Evolutionary conservation across 2,329 filamentous ascomycete species (phyloP).

Genomic region (Neopestalotiopsis clavispora): DNA sequence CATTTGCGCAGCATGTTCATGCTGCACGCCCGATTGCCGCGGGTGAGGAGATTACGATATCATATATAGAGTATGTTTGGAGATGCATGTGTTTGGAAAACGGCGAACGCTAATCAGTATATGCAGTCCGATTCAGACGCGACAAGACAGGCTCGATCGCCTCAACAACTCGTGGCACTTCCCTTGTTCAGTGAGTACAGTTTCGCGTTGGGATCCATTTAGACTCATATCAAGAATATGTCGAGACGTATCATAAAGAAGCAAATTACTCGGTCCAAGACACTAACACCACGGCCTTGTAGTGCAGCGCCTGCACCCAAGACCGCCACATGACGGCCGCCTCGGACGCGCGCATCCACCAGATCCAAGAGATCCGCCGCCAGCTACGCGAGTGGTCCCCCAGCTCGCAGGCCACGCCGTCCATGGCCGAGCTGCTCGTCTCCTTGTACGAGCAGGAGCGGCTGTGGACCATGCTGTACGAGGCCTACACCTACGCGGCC

Average conservation of each 20-base stretch:
- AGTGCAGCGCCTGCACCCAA: slow-evolving; percentile 43
- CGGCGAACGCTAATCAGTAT: not conserved
- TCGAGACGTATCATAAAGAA: too few relatives aligned
- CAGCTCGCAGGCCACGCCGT: slow-evolving; percentile 35
- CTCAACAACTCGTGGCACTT: slow-evolving; percentile 45
- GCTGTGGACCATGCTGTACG: slow-evolving; percentile 38
- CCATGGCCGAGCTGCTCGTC: slow-evolving; percentile 45
- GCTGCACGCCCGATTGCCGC: slow-evolving; percentile 44
- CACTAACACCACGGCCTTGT: not conserved
- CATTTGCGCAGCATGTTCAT: slow-evolving; percentile 43
- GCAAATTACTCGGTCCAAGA: not conserved
- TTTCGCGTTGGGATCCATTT: too few relatives aligned
- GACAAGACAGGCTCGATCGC: slow-evolving; percentile 33
- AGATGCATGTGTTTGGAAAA: not conserved
- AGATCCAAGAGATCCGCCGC: slow-evolving; percentile 36
- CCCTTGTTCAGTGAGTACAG: slow-evolving; percentile 32
- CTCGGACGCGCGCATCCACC: slow-evolving; percentile 43
- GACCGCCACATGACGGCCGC: slow-evolving; percentile 29
- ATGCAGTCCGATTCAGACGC: slow-evolving; percentile 36
- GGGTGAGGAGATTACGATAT: slow-evolving; percentile 49
- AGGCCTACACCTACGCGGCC: slow-evolving; percentile 43
- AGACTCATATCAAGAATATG: too few relatives aligned
- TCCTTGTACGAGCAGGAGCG: slow-evolving; percentile 46
- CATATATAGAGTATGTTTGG: slow-evolving; percentile 42
- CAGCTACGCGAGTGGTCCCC: slow-evolving; percentile 38